phyloP scores from a whole-genome alignment of 768 basidiomycete genomes.

The Epithele typhae region DNA sequence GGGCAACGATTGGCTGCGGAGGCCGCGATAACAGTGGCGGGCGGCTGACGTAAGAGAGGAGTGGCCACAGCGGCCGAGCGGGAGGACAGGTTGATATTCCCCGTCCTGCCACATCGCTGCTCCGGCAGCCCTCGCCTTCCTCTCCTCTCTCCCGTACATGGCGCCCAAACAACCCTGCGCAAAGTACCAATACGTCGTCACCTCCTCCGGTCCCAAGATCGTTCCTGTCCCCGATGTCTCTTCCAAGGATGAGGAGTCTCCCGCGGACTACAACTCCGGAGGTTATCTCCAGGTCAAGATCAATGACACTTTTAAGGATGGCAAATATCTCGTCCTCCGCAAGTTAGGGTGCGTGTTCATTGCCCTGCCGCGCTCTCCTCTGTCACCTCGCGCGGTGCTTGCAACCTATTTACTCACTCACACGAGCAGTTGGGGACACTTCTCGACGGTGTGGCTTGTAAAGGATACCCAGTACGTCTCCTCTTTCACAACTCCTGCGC shows the following conservation, averaged over 20 bases:
- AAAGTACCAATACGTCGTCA: conserved; percentile 75
- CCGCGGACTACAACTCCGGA: conserved; percentile 79
- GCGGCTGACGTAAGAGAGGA: conserved; percentile 9
- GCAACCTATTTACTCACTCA: conserved; percentile 9
- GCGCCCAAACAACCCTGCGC: conserved; percentile 62
- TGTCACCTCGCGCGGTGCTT: conserved; percentile 3
- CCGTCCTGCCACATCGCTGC: conserved; percentile 5
- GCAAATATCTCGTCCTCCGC: conserved; percentile 79
- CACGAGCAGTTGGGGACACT: conserved; percentile 81
- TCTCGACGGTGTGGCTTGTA: conserved; percentile 92
- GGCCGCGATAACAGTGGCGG: conserved; percentile 11
- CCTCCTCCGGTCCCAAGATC: conserved; percentile 62
- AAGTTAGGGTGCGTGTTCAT: conserved; percentile 71
- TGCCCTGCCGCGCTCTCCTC: neutral
- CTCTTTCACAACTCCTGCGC: no score
- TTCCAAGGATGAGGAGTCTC: conserved; percentile 75
- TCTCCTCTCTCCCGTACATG: conserved; percentile 38
- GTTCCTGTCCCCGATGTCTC: conserved; percentile 62
- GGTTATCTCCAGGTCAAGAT: conserved; percentile 65
- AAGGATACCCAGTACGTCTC: conserved; percentile 66
- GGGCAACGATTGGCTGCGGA: conserved; percentile 8
- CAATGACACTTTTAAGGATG: conserved; percentile 78
- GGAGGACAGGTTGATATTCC: conserved; percentile 11
- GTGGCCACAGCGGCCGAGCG: neutral
- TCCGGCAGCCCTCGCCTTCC: conserved; percentile 1